Evolutionary conservation across 192 early-diverging fungal genomes (phyloP).

Genomic region (Podila verticillata): DNA sequence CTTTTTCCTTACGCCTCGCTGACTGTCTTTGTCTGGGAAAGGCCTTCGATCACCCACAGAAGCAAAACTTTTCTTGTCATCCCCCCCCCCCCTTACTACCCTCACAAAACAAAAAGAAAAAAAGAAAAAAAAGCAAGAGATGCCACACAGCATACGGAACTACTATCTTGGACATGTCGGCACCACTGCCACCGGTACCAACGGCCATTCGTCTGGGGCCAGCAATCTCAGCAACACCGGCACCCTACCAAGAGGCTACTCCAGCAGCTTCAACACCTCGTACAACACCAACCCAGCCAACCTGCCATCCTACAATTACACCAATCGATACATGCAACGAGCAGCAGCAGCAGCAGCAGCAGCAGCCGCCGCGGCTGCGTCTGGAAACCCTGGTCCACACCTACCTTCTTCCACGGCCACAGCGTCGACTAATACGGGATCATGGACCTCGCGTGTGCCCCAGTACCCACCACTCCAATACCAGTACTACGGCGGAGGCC

Average conservation of each 20-base stretch:
- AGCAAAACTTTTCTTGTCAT: neutral
- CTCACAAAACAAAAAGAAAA: neutral
- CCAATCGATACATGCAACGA: constrained; percentile 11
- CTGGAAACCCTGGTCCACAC: neutral
- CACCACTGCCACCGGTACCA: neutral
- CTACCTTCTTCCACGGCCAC: neutral
- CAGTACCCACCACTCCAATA: constrained; percentile 23
- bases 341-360: neutral
- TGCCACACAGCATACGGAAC: neutral
- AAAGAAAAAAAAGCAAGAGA: neutral
- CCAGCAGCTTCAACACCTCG: constrained; percentile 17
- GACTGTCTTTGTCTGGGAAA: too few relatives aligned
- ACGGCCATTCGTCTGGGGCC: neutral
- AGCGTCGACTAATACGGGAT: neutral
- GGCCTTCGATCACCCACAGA: too few relatives aligned
- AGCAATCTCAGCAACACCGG: constrained; percentile 1
- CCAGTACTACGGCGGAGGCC: constrained; percentile 6
- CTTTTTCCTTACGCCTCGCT: too few relatives aligned
- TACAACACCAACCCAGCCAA: constrained; percentile 24
- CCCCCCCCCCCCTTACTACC: neutral
- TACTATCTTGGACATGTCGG: neutral
- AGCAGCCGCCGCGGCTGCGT: neutral
- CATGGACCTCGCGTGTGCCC: constrained; percentile 12
- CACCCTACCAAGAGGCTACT: constrained; percentile 5
- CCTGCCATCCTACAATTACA: constrained; percentile 10